phyloP scores from a whole-genome alignment of 192 early-diverging fungal species.

The Chytriomyces confervae region DNA sequence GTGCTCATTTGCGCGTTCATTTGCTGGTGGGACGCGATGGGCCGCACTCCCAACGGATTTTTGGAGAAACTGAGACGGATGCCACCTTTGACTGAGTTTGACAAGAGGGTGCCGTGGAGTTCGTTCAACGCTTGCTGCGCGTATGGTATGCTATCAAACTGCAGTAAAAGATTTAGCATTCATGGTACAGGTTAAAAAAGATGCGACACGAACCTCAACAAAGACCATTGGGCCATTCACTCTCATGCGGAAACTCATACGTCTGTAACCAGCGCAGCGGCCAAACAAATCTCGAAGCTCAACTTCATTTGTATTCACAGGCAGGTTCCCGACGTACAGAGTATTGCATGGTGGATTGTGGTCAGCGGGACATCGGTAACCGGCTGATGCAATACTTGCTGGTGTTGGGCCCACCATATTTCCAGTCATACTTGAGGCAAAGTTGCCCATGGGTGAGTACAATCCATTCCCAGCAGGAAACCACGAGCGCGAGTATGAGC shows the following conservation, averaged over 20 bases:
- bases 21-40: not conserved
- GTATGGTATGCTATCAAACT: conserved; percentile 92
- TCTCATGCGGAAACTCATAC: conserved; percentile 86
- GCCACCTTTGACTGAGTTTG: conserved; percentile 88
- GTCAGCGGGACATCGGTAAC: conserved; percentile 61
- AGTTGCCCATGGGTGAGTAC: no score
- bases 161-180: not conserved
- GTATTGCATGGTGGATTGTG: conserved; percentile 99
- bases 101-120: conserved; percentile 81
- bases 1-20: not conserved
- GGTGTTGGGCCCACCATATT: not conserved
- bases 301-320: conserved; percentile 84
- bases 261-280: conserved; percentile 84
- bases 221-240: conserved; percentile 98
- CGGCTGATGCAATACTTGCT: conserved; percentile 24
- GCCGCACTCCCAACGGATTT: conserved; percentile 91
- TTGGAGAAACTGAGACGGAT: conserved; percentile 96
- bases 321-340: conserved; percentile 97
- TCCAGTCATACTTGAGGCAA: conserved; percentile 32
- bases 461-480: no score
- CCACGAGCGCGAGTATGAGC: no score
- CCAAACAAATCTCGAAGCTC: conserved; percentile 86
- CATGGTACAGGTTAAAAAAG: conserved; percentile 4
- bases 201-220: conserved; percentile 74
- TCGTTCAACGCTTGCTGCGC: conserved; percentile 89